Conservation (phyloP, 441 rosid species). For the Syzygium malaccense region DNA sequence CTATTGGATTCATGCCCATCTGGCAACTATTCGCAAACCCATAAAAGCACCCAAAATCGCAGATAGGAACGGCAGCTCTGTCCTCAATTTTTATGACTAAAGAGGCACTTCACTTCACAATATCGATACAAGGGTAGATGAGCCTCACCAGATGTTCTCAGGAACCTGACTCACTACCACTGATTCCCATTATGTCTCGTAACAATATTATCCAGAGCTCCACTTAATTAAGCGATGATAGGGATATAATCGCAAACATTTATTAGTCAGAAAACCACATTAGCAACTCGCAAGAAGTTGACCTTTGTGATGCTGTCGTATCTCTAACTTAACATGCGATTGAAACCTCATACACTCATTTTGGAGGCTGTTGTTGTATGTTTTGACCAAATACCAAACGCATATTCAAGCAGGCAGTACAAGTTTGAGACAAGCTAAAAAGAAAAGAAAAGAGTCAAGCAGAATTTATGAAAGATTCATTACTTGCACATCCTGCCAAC, state of each 20-base stretch:
- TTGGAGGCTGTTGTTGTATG: not conserved
- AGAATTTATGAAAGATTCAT: not conserved
- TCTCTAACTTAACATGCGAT: not conserved
- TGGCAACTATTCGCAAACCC: not conserved
- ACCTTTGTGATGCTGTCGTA: not conserved
- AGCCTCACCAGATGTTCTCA: not conserved
- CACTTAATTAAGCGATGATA: not conserved
- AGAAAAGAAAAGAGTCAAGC: not conserved
- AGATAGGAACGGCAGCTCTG: not conserved
- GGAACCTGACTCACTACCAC: not conserved
- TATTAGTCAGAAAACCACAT: not conserved
- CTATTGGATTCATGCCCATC: not conserved
- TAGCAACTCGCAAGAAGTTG: not conserved
- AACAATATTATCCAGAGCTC: not conserved
- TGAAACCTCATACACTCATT: not conserved
- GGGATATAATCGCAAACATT: not conserved
- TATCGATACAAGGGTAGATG: not conserved
- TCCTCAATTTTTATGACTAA: not conserved
- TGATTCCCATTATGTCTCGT: not conserved
- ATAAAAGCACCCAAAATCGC: not conserved
- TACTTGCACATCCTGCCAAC: not conserved
- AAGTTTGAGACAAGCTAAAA: not conserved
- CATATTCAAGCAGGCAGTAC: not conserved
- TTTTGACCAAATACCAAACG: not conserved
- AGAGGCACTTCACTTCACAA: not conserved